These are phyloP conservation scores for Gossypium turneri DNA, from an alignment of 345 rosid species.

Conservation along the genomic window DNA sequence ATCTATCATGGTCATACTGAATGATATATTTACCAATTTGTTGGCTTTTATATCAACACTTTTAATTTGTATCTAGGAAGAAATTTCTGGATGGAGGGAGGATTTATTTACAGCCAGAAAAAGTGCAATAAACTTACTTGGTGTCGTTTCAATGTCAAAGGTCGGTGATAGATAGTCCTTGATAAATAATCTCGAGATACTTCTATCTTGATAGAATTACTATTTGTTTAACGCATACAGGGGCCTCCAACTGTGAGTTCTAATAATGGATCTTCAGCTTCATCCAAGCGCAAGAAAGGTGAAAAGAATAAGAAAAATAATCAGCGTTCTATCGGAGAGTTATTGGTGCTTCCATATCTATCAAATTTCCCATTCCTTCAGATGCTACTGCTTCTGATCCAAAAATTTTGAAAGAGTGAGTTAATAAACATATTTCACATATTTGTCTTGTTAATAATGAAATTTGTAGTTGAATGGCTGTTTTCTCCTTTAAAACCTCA, in stretches of 20 bases:
- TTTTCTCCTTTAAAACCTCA: not conserved
- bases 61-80: conserved; percentile 45
- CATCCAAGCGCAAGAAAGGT: conserved; percentile 73
- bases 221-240: conserved; percentile 34
- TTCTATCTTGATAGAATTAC: conserved; percentile 3
- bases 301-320: conserved; percentile 54
- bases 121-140: conserved; percentile 80
- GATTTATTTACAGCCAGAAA: conserved; percentile 83
- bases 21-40: conserved; percentile 8
- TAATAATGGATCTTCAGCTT: conserved; percentile 38
- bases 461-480: not conserved
- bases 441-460: not conserved
- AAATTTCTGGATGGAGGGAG: conserved; percentile 90
- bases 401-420: conserved; percentile 51
- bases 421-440: conserved; percentile 21
- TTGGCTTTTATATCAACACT: conserved; percentile 1
- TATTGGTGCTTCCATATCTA: conserved; percentile 82
- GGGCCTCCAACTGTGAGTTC: conserved; percentile 60
- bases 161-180: conserved; percentile 30
- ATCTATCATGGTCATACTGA: not conserved
- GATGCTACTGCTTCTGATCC: conserved; percentile 43
- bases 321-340: conserved; percentile 68
- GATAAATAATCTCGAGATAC: conserved; percentile 14
- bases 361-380: conserved; percentile 61
- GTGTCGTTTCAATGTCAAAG: conserved; percentile 77